Conservation (phyloP, 1,284 basidiomycete genomes). For the Leccinum angustisporum region DNA sequence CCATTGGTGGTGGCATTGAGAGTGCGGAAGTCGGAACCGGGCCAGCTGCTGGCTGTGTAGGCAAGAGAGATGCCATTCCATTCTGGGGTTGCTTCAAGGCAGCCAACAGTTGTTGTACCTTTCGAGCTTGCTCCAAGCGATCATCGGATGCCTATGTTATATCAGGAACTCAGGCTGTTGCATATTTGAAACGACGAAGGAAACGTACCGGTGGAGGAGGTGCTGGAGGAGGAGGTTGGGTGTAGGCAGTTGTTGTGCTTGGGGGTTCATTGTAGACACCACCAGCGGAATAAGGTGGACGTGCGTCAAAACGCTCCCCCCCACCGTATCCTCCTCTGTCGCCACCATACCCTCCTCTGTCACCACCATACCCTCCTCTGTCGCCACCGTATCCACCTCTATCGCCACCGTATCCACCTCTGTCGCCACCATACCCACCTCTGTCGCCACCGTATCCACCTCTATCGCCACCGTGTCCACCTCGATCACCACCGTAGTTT, state of each 20-base stretch:
- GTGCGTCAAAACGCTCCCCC: constrained; percentile 38
- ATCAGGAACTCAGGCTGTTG: constrained; percentile 4
- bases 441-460: too few species aligned
- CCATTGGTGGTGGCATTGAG: constrained; percentile 34
- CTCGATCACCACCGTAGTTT: constrained; percentile 33
- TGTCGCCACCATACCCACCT: background rate
- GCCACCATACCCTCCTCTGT: constrained; percentile 19
- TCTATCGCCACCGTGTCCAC: background rate
- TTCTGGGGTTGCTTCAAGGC: constrained; percentile 70
- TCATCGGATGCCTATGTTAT: constrained; percentile 48
- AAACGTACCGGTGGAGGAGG: constrained; percentile 23
- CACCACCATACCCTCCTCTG: too few species aligned
- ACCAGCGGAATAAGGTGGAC: constrained; percentile 29
- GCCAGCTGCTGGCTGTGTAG: constrained; percentile 37
- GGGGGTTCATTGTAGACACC: constrained; percentile 36
- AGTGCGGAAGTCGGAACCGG: constrained; percentile 35
- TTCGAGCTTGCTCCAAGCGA: constrained; percentile 77
- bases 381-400: background rate
- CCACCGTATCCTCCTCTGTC: constrained; percentile 7
- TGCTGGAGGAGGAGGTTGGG: constrained; percentile 18
- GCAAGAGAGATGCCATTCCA: constrained; percentile 28
- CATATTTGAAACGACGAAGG: background rate
- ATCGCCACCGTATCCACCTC: constrained; percentile 33
- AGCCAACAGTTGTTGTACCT: constrained; percentile 77
- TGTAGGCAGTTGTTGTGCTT: constrained; percentile 21